Percentiles rank a stretch among this genome's conserved stretches.
Evolutionary conservation across 2,329 filamentous ascomycete species (phyloP).

Genomic region (Colletotrichum spaethianum): DNA sequence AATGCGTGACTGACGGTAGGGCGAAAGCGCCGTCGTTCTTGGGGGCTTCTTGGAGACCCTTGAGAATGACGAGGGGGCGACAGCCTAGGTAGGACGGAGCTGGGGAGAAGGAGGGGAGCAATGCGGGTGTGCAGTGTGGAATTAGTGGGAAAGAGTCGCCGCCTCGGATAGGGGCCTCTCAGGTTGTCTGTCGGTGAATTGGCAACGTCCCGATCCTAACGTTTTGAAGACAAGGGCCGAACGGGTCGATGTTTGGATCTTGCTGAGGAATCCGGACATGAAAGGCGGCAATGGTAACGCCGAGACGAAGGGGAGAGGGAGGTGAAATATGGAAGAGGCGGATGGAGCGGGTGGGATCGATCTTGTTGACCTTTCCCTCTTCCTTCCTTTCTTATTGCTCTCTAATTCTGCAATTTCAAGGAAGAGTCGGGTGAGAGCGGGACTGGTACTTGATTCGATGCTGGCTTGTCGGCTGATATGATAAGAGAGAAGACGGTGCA

Average conservation of each 20-base stretch:
- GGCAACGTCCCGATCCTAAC: slow-evolving; percentile 12
- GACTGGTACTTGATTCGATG: slow-evolving; percentile 12
- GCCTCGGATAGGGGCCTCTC: not conserved
- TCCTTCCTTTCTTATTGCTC: not conserved
- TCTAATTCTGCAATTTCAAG: not conserved
- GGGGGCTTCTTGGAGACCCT: slow-evolving; percentile 30
- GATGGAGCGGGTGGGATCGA: not conserved
- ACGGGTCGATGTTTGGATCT: slow-evolving; percentile 2
- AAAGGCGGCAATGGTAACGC: not conserved
- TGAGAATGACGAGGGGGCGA: slow-evolving; percentile 38
- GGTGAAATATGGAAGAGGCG: not conserved
- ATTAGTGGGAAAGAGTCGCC: not conserved
- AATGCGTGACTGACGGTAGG: slow-evolving; percentile 36
- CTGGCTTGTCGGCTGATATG: slow-evolving; percentile 33
- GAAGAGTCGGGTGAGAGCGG: slow-evolving; percentile 32
- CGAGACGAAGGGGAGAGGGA: not conserved
- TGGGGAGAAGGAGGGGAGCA: slow-evolving; percentile 17
- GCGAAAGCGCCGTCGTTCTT: slow-evolving; percentile 33
- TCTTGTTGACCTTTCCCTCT: not conserved
- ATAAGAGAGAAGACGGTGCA: not conserved
- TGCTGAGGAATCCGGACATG: not conserved
- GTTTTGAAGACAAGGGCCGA: slow-evolving; percentile 8
- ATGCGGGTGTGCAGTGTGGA: not conserved
- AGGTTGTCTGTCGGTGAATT: not conserved
- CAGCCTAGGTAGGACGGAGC: slow-evolving; percentile 26